Base-by-base conservation (phyloP, 2,329 filamentous ascomycete genomes). In the Macrophomina pseudophaseolina region DNA sequence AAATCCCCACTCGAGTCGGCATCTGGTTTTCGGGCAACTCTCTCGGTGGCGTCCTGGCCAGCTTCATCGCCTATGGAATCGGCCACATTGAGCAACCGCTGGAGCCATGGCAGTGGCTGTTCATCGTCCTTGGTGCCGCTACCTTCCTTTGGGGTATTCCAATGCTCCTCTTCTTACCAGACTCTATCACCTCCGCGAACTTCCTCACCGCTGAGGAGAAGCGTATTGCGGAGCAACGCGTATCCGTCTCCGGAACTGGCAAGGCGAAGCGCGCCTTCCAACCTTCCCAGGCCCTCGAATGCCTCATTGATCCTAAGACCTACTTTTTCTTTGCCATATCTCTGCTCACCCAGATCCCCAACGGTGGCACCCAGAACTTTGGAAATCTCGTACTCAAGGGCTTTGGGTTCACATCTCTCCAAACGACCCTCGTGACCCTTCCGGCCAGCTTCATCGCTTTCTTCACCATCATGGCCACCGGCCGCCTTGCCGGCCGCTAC, bases 241-340 rank as follows among this genome's bases (percentile, higher is more conserved):
- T 74, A 5, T 51, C 69, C 5, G 68, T 69, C 1, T 72, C 73
- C 33, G 71, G 72, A 42, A 74, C 72, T 30, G 90, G 88, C 33
- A 83, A 86, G 42, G 88, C 91, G 59, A 91, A 93, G 72, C 80
- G 85, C 53, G 87, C 89, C 0, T 95, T 92, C 92, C 86, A 92
- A 80, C 94, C 91, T 91, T 86, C 94, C 52, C 72, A 73, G 54
- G 68, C 72, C 1, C 68, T 69, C 65, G 72, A 73, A 52, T 72
- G 71, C 6, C 63, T 72, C 9, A 42, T 69, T 5, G 72, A 73
- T 46, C 67, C 72, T n/a, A 73, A 73, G 49, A 73, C 71, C 6
- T 73, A 60, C 53, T 56, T 67, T 48, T 64, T 67, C 48, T 51
- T 66, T 44, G 53, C 53, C 23, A 60, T 60, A 44, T 66, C 54